phyloP scores from a whole-genome alignment of 31 red algal genomes.

The Odonthalia washingtoniensis region DNA sequence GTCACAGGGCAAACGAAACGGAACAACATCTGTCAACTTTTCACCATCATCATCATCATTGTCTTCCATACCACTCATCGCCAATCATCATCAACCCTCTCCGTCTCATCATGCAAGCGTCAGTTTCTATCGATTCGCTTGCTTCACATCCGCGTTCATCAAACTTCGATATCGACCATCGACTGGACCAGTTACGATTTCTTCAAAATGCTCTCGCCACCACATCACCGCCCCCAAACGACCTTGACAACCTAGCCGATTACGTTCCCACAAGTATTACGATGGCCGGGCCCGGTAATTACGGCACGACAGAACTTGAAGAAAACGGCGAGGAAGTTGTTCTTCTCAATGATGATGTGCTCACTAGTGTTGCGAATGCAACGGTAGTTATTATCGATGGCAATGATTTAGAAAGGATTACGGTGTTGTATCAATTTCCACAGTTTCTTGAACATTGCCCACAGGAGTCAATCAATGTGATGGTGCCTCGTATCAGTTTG shows the following conservation, averaged over 20 bases:
- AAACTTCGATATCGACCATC: too few relatives aligned
- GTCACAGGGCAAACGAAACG: too few relatives aligned
- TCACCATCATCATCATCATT: too few relatives aligned
- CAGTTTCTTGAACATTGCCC: constrained; percentile 87
- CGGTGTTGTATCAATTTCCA: constrained; percentile 81
- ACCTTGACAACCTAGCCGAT: neutral
- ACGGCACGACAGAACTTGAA: constrained; percentile 39
- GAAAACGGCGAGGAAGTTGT: constrained; percentile 69
- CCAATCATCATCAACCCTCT: too few relatives aligned
- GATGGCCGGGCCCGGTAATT: constrained; percentile 50
- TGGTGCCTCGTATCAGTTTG: too few relatives aligned
- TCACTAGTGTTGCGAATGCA: constrained; percentile 76
- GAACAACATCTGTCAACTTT: too few relatives aligned
- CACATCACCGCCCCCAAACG: neutral
- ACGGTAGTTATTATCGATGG: constrained; percentile 72
- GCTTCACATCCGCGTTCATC: constrained; percentile 15
- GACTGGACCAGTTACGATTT: too few relatives aligned
- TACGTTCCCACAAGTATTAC: constrained; percentile 38
- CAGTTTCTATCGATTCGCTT: too few relatives aligned
- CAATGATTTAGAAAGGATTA: constrained; percentile 63
- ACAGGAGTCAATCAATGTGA: too few relatives aligned
- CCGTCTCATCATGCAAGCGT: too few relatives aligned
- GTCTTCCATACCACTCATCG: too few relatives aligned
- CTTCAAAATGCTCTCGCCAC: constrained; percentile 7
- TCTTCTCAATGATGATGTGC: constrained; percentile 74